phyloP scores from a whole-genome alignment of 441 rosid genomes.

The Aquilaria agallochum region DNA sequence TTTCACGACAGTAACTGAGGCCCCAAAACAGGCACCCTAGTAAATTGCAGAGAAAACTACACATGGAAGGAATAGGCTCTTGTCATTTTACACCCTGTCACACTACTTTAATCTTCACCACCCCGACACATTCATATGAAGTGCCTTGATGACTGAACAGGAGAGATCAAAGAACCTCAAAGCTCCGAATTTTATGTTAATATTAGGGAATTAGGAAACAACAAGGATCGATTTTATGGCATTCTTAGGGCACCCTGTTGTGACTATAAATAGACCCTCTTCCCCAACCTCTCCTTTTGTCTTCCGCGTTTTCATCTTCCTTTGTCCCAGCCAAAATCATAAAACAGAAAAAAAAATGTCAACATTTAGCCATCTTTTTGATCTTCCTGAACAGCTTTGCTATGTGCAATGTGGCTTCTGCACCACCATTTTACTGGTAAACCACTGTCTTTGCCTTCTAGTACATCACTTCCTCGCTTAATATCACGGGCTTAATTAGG shows the following conservation, averaged over 20 bases:
- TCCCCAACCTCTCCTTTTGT: conserved; percentile 9
- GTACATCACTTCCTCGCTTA: too few relatives aligned
- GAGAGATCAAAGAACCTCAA: too few relatives aligned
- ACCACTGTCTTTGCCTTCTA: not conserved
- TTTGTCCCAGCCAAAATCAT: not conserved
- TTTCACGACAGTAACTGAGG: conserved; percentile 26
- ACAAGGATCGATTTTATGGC: too few relatives aligned
- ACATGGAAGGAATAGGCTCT: conserved; percentile 60
- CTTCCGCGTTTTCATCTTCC: conserved; percentile 14
- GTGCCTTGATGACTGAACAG: too few relatives aligned
- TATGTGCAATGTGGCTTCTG: conserved; percentile 94
- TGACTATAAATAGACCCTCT: too few relatives aligned
- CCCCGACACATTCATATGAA: too few relatives aligned
- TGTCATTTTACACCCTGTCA: conserved; percentile 23
- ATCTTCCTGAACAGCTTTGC: conserved; percentile 90
- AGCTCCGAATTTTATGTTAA: too few relatives aligned
- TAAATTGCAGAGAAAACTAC: conserved; percentile 68
- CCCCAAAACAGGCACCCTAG: conserved; percentile 21
- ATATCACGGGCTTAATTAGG: too few relatives aligned
- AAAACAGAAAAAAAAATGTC: conserved; percentile 33
- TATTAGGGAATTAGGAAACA: too few relatives aligned
- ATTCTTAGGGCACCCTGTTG: too few relatives aligned
- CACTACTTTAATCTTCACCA: too few relatives aligned
- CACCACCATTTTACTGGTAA: conserved; percentile 87
- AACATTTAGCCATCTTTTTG: conserved; percentile 56